Percentiles rank a stretch among this genome's conserved stretches.
Conservation (phyloP, 2,329 filamentous ascomycete genomes). For the Incumbomyces delicatus region DNA sequence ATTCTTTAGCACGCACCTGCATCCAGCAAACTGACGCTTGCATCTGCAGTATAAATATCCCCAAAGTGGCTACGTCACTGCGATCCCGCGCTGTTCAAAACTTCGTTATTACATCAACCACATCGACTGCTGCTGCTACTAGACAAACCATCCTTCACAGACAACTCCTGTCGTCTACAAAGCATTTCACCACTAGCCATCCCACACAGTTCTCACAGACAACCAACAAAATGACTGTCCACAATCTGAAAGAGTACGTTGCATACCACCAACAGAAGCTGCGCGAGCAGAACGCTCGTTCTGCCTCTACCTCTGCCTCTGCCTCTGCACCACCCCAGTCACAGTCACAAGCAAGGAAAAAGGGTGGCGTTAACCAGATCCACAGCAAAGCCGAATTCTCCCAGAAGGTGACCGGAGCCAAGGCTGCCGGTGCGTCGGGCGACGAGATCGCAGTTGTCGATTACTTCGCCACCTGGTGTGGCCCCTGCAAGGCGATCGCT, state of each 20-base stretch:
- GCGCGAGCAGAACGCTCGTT: slow-evolving; percentile 14
- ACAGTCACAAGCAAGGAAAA: slow-evolving; percentile 12
- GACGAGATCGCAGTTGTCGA: slow-evolving; percentile 66
- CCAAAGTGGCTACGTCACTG: slow-evolving; percentile 22
- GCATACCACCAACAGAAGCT: slow-evolving; percentile 21
- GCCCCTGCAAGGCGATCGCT: slow-evolving; percentile 85
- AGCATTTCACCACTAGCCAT: slow-evolving; percentile 24
- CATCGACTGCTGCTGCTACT: not conserved
- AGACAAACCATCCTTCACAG: not conserved
- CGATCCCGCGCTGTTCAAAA: slow-evolving; percentile 10
- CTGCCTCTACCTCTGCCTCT: slow-evolving; percentile 7
- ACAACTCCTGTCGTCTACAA: slow-evolving; percentile 6
- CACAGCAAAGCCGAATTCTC: slow-evolving; percentile 52
- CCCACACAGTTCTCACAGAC: slow-evolving; percentile 35
- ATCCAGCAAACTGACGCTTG: not conserved
- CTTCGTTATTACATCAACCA: slow-evolving; percentile 12
- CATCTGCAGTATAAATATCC: slow-evolving; percentile 17
- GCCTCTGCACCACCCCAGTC: slow-evolving; percentile 2
- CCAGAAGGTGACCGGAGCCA: slow-evolving; percentile 31
- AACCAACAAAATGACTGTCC: slow-evolving; percentile 36
- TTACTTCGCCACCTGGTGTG: slow-evolving; percentile 85
- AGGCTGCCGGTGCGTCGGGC: slow-evolving; percentile 28
- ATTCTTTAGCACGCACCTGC: slow-evolving; percentile 1
- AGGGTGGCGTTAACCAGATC: slow-evolving; percentile 22
- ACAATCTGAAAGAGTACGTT: slow-evolving; percentile 29